phyloP scores from a whole-genome alignment of 352 stramenopile species.

The Phytophthora sp. region DNA sequence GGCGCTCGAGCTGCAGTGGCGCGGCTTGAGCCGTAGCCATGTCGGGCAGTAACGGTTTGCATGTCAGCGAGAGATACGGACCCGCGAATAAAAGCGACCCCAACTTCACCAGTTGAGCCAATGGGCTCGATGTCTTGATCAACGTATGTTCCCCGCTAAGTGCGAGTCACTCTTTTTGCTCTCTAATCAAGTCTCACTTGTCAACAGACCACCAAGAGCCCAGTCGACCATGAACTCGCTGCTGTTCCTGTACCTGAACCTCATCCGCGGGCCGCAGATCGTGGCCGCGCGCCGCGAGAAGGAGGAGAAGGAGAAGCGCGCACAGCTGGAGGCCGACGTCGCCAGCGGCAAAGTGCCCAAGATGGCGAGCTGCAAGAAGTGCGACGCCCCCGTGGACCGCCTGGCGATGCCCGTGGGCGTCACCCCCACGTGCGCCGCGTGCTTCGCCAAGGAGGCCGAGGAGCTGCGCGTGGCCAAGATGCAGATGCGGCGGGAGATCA shows the following conservation, averaged over 20 bases:
- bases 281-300: slow-evolving; percentile 50
- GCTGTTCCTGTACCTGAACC: slow-evolving; percentile 79
- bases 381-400: slow-evolving; percentile 56
- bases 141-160: slow-evolving; percentile 3
- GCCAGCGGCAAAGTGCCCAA: slow-evolving; percentile 52
- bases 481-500: slow-evolving; percentile 48
- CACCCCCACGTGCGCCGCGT: slow-evolving; percentile 53
- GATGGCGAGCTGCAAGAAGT: slow-evolving; percentile 79
- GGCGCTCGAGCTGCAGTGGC: slow-evolving; percentile 52
- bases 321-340: slow-evolving; percentile 54
- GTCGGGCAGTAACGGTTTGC: background rate
- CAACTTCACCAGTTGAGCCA: slow-evolving; percentile 33
- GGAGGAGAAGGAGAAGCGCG: slow-evolving; percentile 56
- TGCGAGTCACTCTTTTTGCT: slow-evolving; percentile 19
- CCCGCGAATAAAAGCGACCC: slow-evolving; percentile 13
- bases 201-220: slow-evolving; percentile 20
- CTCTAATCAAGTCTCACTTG: slow-evolving; percentile 24
- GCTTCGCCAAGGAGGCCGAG: slow-evolving; percentile 36
- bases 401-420: slow-evolving; percentile 33
- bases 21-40: slow-evolving; percentile 28
- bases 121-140: slow-evolving; percentile 14
- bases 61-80: slow-evolving; percentile 19
- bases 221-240: slow-evolving; percentile 69
- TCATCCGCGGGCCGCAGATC: slow-evolving; percentile 70
- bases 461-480: slow-evolving; percentile 30